Percentiles rank a stretch among this genome's conserved stretches.
phyloP scores from a whole-genome alignment of 108 stramenopile genomes.

The Chaetoceros tenuissimus region DNA sequence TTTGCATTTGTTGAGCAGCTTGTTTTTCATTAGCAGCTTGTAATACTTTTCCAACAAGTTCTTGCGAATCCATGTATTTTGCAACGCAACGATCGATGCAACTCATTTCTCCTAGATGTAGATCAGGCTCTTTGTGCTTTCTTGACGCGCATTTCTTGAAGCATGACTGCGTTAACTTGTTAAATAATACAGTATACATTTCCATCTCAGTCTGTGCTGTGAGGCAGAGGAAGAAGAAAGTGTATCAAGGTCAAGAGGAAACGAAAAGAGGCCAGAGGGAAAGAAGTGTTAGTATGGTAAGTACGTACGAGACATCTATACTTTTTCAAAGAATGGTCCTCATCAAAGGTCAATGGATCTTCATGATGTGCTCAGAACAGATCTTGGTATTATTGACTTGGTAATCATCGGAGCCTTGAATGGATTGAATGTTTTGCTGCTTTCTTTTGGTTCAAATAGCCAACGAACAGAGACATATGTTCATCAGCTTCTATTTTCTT shows the following conservation, averaged over 20 bases:
- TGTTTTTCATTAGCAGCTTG: slow-evolving; percentile 83
- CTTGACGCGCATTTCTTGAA: slow-evolving; percentile 88
- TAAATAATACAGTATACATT: slow-evolving; percentile 94
- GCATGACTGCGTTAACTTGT: slow-evolving; percentile 87
- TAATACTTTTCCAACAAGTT: slow-evolving; percentile 76
- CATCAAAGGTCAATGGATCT: not conserved
- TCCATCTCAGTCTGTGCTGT: slow-evolving; percentile 92
- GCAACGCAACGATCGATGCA: slow-evolving; percentile 92
- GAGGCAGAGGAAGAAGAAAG: not conserved
- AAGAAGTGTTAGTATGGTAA: not conserved
- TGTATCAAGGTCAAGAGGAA: not conserved
- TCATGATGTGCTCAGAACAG: not conserved
- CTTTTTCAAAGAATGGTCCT: not conserved
- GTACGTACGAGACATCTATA: not conserved
- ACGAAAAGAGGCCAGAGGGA: not conserved
- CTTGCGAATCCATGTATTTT: slow-evolving; percentile 91
- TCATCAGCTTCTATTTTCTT: not conserved
- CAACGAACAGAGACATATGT: not conserved
- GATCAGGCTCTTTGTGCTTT: slow-evolving; percentile 81
- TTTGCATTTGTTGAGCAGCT: slow-evolving; percentile 53
- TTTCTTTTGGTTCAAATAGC: too few relatives aligned
- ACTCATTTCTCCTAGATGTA: slow-evolving; percentile 92
- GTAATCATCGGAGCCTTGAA: not conserved
- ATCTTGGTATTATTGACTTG: not conserved
- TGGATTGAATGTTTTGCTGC: not conserved